Base-by-base conservation (phyloP, 108 stramenopile genomes). In the Nitzschia sp. region DNA sequence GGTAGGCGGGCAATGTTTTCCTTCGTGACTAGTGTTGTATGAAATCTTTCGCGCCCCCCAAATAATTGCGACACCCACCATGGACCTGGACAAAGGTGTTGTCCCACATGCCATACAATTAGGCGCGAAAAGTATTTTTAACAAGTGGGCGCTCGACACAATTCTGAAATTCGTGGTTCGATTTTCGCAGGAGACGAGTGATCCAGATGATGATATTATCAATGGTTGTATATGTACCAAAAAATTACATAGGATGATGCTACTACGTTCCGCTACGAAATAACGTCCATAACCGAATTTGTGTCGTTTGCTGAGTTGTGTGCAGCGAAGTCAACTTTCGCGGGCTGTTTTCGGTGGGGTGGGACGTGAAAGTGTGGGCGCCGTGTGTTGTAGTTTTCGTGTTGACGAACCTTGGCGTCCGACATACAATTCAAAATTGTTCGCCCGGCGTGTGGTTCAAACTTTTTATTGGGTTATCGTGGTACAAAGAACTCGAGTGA, bases 51-150 rank as follows among this genome's bases (percentile, higher is more conserved):
- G 29, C 29, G 29, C 29, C 29, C 29, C 29, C 29, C 29, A 34
- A 34, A 34, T 34, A 34, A 34, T 34, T 34, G 29, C 29, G 29
- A 34, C 29, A 34, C 29, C 29, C 29, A 34, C 29, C 29, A 34
- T 34, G 29, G 29, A 5, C 29, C 29, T 34, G 29, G 29, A 34
- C 29, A 34, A 34, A 34, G 29, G 29, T 34, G 29, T 34, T 48
- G 46, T 48, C 46, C 17, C 46, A 48, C 46, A 48, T 17, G 46
- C 17, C 14, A 17, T 48, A 17, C 46, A 48, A 6, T 17, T 48
- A 48, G 46, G 46, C 46, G 46, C 46, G 46, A 48, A 48, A 48
- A 48, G 46, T 48, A 48, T 48, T 48, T 15, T 48, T 6, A 48
- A 17, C 17, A 48, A 17, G 6, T 17, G n/a, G n/a, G 46, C 46